Conservation (phyloP, 495 filamentous ascomycete species). For the Aspergillus saccharolyticus region DNA sequence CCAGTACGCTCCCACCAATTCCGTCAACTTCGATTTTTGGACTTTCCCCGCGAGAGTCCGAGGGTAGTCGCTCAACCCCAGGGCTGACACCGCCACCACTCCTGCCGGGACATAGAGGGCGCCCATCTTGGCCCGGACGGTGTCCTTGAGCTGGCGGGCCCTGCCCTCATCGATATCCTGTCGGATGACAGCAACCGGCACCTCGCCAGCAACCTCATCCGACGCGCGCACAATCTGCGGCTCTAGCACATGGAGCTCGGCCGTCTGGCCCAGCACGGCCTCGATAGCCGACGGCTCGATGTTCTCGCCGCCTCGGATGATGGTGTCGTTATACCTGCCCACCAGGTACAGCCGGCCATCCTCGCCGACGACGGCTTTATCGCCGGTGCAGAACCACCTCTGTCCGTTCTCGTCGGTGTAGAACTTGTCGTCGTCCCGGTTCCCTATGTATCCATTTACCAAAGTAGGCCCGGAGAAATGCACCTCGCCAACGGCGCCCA, state of each 20-base stretch:
- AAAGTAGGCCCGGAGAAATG: constrained; percentile 31
- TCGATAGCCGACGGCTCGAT: constrained; percentile 40
- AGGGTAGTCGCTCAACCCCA: constrained; percentile 31
- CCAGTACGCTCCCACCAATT: background rate
- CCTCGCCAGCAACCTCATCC: constrained; percentile 21
- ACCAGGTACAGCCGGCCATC: constrained; percentile 32
- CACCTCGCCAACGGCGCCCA: constrained; percentile 36
- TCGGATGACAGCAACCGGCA: constrained; percentile 20
- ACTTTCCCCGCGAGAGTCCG: constrained; percentile 37
- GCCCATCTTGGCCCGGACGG: constrained; percentile 26
- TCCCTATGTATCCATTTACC: constrained; percentile 27
- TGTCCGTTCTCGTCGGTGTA: constrained; percentile 28
- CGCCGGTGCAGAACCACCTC: constrained; percentile 40
- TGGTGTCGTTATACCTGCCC: constrained; percentile 46
- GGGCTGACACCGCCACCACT: constrained; percentile 28
- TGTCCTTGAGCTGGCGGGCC: constrained; percentile 19
- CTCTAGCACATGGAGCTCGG: constrained; percentile 16
- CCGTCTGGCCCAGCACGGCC: constrained; percentile 19
- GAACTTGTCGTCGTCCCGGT: constrained; percentile 19
- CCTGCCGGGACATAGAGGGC: constrained; percentile 27
- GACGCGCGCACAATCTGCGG: constrained; percentile 16
- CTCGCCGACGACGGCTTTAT: constrained; percentile 38
- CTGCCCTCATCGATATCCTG: background rate
- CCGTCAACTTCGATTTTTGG: constrained; percentile 26
- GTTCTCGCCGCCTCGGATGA: constrained; percentile 48